Evolutionary conservation across 257 asterid genomes (phyloP), one percentile per base, ranked within the genome.

Genomic region (Schizonepeta tenuifolia): DNA sequence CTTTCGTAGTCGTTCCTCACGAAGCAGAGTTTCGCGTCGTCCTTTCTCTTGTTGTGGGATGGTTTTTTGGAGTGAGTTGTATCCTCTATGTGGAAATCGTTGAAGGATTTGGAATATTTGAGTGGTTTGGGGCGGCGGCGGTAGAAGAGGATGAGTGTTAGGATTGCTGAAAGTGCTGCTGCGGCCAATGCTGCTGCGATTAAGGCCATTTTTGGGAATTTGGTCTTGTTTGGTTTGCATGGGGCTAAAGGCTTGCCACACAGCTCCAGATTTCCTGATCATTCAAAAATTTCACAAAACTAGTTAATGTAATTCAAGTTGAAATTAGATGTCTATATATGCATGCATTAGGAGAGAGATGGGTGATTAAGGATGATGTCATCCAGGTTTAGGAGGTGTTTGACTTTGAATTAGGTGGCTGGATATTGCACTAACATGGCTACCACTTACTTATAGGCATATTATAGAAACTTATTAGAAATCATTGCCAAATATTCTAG

Each of bases 161-260:
- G 51, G 33, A 83, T 44, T 38, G 68, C 75, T 4, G 76, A 65
- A 7, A 85, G 4, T 10, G 76, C 41, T 36, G 71, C 51, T 67
- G 71, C 90, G 0, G 67, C 75, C 7, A 79, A 63, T 1, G 78
- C 68, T 1, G 85, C 82, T 2, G 81, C 62, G 7, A 78, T 74
- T 61, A 82, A 60, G 24, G 76, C 79, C 36, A 69, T 33, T 79
- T 72, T 79, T 64, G 36, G 74, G 43, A 22, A 2, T 11, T 9
- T 8, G 9, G 71, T 62, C 75, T 78, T 79, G 14, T 70, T 43
- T 75, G 73, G 73, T 74, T 70, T 80, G 60, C 97, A 91, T 44
- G 84, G 68, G 24, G 72, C 4, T 73, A 87, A 60, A 5, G 96
- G 96, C 82, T 63, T 72, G 6, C 91, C 92, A 69, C 98, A 90